Conservation (phyloP, 306 rosid species). For the Carpinus viminea region DNA sequence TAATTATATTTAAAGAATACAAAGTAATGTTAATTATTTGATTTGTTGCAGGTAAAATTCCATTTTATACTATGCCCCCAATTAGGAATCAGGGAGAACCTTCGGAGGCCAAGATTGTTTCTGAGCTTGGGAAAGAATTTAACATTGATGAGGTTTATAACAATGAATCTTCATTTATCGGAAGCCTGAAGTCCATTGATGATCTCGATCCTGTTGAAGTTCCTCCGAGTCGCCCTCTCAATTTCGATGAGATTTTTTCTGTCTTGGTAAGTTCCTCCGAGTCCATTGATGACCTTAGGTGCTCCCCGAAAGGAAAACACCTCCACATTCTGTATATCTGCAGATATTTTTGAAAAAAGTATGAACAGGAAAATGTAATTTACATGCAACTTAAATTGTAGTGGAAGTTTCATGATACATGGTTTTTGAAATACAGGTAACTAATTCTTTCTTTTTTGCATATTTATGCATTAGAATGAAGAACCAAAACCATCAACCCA, state of each 20-base stretch:
- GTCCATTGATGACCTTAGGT: neutral
- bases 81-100: slow-evolving; percentile 66
- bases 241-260: slow-evolving; percentile 50
- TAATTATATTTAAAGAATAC: neutral
- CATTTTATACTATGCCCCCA: slow-evolving; percentile 88
- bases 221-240: slow-evolving; percentile 66
- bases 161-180: slow-evolving; percentile 78
- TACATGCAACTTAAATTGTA: neutral
- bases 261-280: neutral
- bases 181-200: slow-evolving; percentile 76
- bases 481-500: slow-evolving; percentile 38
- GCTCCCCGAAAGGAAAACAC: neutral
- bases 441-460: neutral
- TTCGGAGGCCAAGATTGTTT: slow-evolving; percentile 70
- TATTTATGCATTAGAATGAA: slow-evolving; percentile 42
- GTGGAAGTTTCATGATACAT: neutral
- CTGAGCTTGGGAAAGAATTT: slow-evolving; percentile 71
- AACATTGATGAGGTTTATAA: slow-evolving; percentile 76
- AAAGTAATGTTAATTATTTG: neutral
- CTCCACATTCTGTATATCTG: neutral
- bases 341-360: neutral
- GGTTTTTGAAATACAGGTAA: neutral
- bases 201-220: slow-evolving; percentile 86
- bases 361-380: neutral
- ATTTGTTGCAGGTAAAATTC: slow-evolving; percentile 78